Evolutionary conservation across 441 rosid species (phyloP), one percentile per base, ranked within the genome.

Genomic region (Euphorbia schlechtendalii): DNA sequence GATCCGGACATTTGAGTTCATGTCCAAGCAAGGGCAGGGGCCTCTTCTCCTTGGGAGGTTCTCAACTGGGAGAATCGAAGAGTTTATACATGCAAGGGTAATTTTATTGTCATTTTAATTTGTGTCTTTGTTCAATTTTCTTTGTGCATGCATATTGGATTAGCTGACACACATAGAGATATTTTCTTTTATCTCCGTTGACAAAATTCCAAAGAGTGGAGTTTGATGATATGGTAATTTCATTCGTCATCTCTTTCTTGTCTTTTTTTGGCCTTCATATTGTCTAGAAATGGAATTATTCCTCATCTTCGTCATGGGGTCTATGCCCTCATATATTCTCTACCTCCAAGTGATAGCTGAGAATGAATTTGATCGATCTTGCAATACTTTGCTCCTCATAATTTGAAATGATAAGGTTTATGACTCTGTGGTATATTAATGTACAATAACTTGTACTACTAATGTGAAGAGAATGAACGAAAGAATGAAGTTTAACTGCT

Each of bases 1-100:
- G 88, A 87, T 90, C 60, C 76, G 74, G 77, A 93, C 96, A 0
- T 90, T 90, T 77, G 97, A 90, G 82, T 89, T 79, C 60, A 87
- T 90, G 85, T 94, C 97, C 8, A 89, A 83, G 65, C 78, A 86
- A 70, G 97, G 99, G 36, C 89, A 82, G 70, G 99, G 99, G 27
- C 97, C 99, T 32, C 78, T 84, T 65, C 73, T 94, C 70, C 79
- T 94, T 25, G 89, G 81, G 5, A 75, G 99, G 69, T 90, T 94
- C 62, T 78, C 77, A 0, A 89, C 76, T 77, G 97, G 99, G 64
- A 83, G 93, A 53, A 79, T 94, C 45, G 99, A 94, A 73, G 97
- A 90, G 83, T 94, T 90, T 79, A 87, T 94, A 67, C 74, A 74
- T 75, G 96, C 99, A 12, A 78, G 92, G 89, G 99, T 93, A 84